Conservation (phyloP, 2,329 filamentous ascomycete species). For the Arthrinium phaeospermum region DNA sequence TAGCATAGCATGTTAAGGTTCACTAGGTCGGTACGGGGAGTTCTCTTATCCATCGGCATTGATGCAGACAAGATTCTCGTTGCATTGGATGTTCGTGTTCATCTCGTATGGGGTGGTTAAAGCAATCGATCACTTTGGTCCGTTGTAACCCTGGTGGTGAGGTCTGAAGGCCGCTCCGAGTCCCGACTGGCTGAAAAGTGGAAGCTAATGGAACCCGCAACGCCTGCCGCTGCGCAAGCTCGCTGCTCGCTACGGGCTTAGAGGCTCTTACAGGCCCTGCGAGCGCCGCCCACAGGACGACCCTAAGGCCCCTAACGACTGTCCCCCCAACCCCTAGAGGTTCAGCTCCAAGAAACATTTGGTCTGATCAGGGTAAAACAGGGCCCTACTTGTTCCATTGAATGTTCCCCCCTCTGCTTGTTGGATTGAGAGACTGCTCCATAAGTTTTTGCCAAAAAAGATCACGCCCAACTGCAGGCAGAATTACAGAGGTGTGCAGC, state of each 20-base stretch:
- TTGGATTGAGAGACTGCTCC: background rate
- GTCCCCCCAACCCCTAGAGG: background rate
- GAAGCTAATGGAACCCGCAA: background rate
- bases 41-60: background rate
- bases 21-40: no score
- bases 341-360: conserved; percentile 13
- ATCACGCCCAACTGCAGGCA: conserved; percentile 1
- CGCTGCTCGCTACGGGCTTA: background rate
- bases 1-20: conserved; percentile 1
- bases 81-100: conserved; percentile 4
- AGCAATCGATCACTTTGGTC: background rate
- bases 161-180: conserved; percentile 12
- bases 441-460: background rate
- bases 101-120: conserved; percentile 1
- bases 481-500: conserved; percentile 5
- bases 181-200: conserved; percentile 9
- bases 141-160: conserved; percentile 7
- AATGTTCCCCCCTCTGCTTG: conserved; percentile 4
- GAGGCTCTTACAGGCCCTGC: background rate
- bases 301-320: background rate
- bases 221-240: background rate
- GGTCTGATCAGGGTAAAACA: background rate
- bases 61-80: background rate
- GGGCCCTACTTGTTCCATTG: background rate
- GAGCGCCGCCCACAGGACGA: background rate